Conservation (phyloP, 108 stramenopile species). For the Epithemia pelagica region DNA sequence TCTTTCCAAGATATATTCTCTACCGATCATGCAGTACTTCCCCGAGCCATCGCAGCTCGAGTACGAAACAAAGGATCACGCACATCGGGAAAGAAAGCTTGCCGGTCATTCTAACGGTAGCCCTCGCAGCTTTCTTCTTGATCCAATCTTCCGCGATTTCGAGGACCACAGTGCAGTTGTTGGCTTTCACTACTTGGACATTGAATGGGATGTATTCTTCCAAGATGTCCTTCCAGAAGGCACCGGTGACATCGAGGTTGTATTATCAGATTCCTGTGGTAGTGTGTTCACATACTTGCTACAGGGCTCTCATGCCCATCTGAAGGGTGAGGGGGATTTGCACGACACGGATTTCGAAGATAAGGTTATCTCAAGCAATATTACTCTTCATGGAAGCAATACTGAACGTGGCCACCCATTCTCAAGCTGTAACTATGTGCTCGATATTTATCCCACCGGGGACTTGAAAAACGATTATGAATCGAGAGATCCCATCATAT, state of each 20-base stretch:
- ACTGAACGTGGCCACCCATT: neutral
- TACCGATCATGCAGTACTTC: too few relatives aligned
- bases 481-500: conserved; percentile 1
- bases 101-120: neutral
- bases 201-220: neutral
- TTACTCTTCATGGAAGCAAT: neutral
- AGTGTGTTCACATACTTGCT: conserved; percentile 3
- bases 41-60: neutral
- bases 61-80: neutral
- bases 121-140: neutral
- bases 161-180: neutral
- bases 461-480: neutral
- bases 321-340: neutral
- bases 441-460: conserved; percentile 4
- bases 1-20: neutral
- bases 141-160: neutral
- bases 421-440: neutral
- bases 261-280: conserved; percentile 3
- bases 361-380: neutral
- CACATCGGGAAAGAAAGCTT: neutral
- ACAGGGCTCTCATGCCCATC: neutral
- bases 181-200: neutral
- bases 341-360: conserved; percentile 2
- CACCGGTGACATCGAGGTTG: conserved; percentile 2
- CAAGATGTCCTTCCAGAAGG: neutral